These are phyloP conservation scores for Fraxinus sp. DNA, from an alignment of 305 asterid species.

Conservation along the genomic window DNA sequence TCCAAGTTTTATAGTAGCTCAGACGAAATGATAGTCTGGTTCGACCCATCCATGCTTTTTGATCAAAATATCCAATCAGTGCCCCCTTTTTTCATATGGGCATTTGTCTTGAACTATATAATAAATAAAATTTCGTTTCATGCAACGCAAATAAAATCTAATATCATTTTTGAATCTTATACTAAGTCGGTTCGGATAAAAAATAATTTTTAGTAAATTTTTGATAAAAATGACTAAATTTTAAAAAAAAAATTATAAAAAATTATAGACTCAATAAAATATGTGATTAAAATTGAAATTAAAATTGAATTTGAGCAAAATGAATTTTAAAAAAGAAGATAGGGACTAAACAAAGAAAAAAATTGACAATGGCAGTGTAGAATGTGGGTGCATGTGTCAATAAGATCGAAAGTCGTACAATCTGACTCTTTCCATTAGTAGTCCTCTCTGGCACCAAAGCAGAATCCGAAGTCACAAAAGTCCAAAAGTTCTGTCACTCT, in stretches of 20 bases:
- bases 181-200: not conserved
- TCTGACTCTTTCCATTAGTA: slow-evolving; percentile 22
- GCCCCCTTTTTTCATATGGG: not conserved
- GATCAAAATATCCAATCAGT: too few species aligned
- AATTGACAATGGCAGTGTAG: not conserved
- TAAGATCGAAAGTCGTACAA: slow-evolving; percentile 49
- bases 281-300: too few species aligned
- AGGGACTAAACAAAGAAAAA: not conserved
- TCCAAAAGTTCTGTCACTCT: not conserved
- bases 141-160: not conserved
- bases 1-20: not conserved
- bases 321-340: too few species aligned
- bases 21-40: not conserved
- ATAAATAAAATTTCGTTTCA: not conserved
- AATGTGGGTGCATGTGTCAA: slow-evolving; percentile 50
- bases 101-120: too few species aligned
- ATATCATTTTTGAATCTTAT: not conserved
- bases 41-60: not conserved
- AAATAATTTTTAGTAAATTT: too few species aligned
- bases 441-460: slow-evolving; percentile 1
- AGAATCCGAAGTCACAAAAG: slow-evolving; percentile 3
- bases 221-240: too few species aligned
- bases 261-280: too few species aligned
- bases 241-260: too few species aligned
- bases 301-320: too few species aligned